Evolutionary conservation across 2,329 filamentous ascomycete genomes (phyloP).

Genomic region (Penicillium sp.): DNA sequence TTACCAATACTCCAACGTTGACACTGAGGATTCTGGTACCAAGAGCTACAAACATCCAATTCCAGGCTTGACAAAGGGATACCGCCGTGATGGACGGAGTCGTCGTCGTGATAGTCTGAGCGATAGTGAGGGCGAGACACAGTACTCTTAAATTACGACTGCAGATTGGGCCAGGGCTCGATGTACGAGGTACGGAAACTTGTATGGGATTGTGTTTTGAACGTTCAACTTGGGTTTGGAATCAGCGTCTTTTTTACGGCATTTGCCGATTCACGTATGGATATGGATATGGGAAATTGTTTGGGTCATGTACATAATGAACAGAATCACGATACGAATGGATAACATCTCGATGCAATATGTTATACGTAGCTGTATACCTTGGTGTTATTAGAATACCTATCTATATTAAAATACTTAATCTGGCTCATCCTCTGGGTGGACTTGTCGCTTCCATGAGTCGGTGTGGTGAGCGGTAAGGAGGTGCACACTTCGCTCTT

Average conservation of each 20-base stretch:
- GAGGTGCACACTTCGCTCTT: not conserved
- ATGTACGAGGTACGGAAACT: not conserved
- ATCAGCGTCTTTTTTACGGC: slow-evolving; percentile 1
- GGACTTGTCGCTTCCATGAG: not conserved
- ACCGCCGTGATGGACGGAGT: slow-evolving; percentile 40
- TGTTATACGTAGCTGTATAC: not conserved
- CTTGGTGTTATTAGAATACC: too few relatives aligned
- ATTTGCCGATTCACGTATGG: slow-evolving; percentile 1
- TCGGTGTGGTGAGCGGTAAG: not conserved
- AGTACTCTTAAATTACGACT: slow-evolving; percentile 22
- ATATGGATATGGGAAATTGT: slow-evolving; percentile 7
- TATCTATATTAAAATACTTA: too few relatives aligned
- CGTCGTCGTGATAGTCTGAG: slow-evolving; percentile 53
- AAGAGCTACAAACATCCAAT: slow-evolving; percentile 59
- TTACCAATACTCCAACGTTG: slow-evolving; percentile 43
- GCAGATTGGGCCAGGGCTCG: not conserved
- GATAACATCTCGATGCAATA: not conserved
- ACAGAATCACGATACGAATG: slow-evolving; percentile 2
- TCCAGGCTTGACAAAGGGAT: slow-evolving; percentile 51
- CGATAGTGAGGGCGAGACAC: slow-evolving; percentile 49
- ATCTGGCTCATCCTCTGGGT: too few relatives aligned
- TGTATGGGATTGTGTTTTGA: not conserved
- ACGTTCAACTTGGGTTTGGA: slow-evolving; percentile 2
- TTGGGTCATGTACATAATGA: slow-evolving; percentile 11
- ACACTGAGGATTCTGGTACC: slow-evolving; percentile 47